phyloP scores from a whole-genome alignment of 228 moss, liverwort and hornwort genomes.

The Sphagnum fallax region DNA sequence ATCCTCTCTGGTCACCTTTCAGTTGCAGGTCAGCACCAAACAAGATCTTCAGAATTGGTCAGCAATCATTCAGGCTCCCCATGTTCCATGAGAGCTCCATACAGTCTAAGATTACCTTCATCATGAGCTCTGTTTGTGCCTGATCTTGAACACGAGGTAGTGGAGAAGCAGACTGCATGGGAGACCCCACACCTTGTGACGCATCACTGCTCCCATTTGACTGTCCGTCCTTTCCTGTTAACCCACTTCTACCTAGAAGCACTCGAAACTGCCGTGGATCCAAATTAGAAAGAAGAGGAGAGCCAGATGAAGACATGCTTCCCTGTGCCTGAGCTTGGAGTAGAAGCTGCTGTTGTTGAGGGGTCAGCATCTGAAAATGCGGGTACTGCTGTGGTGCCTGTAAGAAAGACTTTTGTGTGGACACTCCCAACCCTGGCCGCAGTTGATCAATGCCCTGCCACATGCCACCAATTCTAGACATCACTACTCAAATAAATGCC shows the following conservation, averaged over 20 bases:
- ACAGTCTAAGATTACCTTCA: slow-evolving; percentile 55
- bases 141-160: slow-evolving; percentile 85
- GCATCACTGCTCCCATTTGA: slow-evolving; percentile 73
- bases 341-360: slow-evolving; percentile 65
- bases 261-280: slow-evolving; percentile 88
- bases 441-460: slow-evolving; percentile 82
- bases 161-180: slow-evolving; percentile 94
- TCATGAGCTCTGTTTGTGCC: slow-evolving; percentile 59
- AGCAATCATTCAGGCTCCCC: too few species aligned
- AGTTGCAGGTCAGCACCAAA: too few species aligned
- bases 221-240: slow-evolving; percentile 75
- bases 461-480: too few species aligned
- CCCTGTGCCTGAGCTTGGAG: slow-evolving; percentile 81
- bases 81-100: too few species aligned
- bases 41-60: too few species aligned
- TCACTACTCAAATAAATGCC: too few species aligned
- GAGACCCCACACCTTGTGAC: slow-evolving; percentile 87
- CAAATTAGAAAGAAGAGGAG: slow-evolving; percentile 83
- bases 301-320: slow-evolving; percentile 64
- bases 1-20: too few species aligned
- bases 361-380: slow-evolving; percentile 76
- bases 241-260: slow-evolving; percentile 57
- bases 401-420: slow-evolving; percentile 69
- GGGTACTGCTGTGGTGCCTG: slow-evolving; percentile 75
- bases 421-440: slow-evolving; percentile 59